These are phyloP conservation scores for Gastrolobium bilobum DNA, from an alignment of 306 rosid genomes.

Conservation along the genomic window DNA sequence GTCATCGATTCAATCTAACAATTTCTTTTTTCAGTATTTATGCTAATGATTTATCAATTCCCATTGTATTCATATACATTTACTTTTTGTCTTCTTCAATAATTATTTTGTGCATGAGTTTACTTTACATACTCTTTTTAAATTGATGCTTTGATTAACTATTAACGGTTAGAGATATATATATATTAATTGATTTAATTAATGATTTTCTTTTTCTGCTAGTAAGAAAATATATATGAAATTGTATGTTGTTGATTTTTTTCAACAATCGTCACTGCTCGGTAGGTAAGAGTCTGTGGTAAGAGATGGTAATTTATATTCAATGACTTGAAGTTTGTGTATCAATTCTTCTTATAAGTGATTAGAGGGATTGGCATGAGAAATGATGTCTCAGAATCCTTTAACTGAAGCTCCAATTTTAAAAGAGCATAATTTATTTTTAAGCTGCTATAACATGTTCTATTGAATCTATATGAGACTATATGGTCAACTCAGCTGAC, in stretches of 20 bases:
- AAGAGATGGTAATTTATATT: slow-evolving; percentile 24
- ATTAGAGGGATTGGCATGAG: slow-evolving; percentile 51
- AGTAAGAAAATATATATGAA: not conserved
- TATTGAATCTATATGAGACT: not conserved
- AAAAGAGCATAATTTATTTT: too few species aligned
- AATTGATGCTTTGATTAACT: not conserved
- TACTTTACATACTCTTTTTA: not conserved
- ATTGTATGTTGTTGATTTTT: too few species aligned
- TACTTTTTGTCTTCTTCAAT: not conserved
- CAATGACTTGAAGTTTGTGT: slow-evolving; percentile 35
- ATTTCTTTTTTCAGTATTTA: not conserved
- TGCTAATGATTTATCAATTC: not conserved
- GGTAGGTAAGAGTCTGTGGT: too few species aligned
- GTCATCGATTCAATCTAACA: slow-evolving; percentile 47
- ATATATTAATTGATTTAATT: not conserved
- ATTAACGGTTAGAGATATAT: too few species aligned
- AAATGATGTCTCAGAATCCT: slow-evolving; percentile 57
- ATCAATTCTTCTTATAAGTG: slow-evolving; percentile 32
- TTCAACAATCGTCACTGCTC: too few species aligned
- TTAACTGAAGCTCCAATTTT: too few species aligned
- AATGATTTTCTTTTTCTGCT: too few species aligned
- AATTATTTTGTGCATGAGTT: not conserved
- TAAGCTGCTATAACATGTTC: slow-evolving; percentile 24
- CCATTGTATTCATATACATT: not conserved
- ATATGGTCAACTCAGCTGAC: slow-evolving; percentile 32